phyloP scores from a whole-genome alignment of 768 basidiomycete genomes.

The Naganishia randhawae region DNA sequence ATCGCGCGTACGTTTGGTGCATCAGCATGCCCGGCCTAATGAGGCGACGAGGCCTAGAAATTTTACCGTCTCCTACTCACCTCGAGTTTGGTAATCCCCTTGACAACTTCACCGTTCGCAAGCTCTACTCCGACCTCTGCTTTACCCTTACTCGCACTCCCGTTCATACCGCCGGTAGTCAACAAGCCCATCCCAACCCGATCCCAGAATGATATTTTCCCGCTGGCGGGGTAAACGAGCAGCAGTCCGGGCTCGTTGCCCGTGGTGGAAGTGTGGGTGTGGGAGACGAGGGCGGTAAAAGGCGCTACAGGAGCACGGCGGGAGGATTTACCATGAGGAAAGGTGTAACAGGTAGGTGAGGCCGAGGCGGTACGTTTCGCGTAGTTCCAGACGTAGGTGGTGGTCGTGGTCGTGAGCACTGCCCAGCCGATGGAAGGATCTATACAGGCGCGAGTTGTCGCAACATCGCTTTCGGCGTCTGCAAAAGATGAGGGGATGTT shows the following conservation, averaged over 20 bases:
- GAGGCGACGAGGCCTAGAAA: too few relatives aligned
- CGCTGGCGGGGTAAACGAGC: slow-evolving; percentile 4
- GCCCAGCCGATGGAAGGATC: slow-evolving; percentile 2
- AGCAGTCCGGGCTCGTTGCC: slow-evolving; percentile 6
- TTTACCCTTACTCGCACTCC: not conserved
- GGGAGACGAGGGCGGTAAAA: slow-evolving; percentile 3
- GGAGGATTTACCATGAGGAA: not conserved
- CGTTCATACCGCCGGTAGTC: too few relatives aligned
- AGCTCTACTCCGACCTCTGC: not conserved
- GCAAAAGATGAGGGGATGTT: not conserved
- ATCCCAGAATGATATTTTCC: slow-evolving; percentile 10
- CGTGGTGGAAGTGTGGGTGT: not conserved
- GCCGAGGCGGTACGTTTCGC: slow-evolving; percentile 7
- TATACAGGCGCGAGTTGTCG: not conserved
- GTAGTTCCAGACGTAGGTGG: slow-evolving; percentile 17
- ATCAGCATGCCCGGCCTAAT: too few relatives aligned
- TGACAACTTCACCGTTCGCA: not conserved
- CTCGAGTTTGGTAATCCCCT: slow-evolving; percentile 1
- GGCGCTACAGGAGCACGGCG: not conserved
- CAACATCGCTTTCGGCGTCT: not conserved
- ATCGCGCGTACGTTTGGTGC: too few relatives aligned
- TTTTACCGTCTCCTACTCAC: too few relatives aligned
- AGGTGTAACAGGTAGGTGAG: slow-evolving; percentile 15
- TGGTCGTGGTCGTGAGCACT: not conserved
- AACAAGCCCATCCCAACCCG: not conserved